These are phyloP conservation scores for Rhodotorula mucilaginosa DNA, from an alignment of 1,284 basidiomycete species.

Conservation along the genomic window DNA sequence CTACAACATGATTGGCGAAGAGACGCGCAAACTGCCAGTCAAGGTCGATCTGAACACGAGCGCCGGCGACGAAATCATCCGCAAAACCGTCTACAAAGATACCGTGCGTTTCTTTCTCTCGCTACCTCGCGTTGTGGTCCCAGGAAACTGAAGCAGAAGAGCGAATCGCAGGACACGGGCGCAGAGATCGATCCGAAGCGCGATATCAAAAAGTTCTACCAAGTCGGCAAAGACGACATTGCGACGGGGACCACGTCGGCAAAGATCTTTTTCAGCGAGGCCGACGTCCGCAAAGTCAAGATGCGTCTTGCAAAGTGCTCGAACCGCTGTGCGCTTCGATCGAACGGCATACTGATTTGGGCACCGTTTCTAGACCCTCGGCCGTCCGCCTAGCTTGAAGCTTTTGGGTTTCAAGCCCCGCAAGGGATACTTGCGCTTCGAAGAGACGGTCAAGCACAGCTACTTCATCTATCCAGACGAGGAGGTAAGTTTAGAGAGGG, in stretches of 20 bases:
- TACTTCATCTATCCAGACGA: constrained; percentile 93
- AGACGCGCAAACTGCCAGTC: constrained; percentile 73
- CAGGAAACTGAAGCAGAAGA: background rate
- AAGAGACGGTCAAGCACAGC: constrained; percentile 89
- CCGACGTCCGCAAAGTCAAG: constrained; percentile 77
- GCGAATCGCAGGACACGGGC: constrained; percentile 21
- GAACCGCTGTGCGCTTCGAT: background rate
- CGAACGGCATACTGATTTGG: background rate
- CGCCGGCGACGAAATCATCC: constrained; percentile 68
- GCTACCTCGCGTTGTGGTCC: background rate
- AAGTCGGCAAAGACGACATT: constrained; percentile 43
- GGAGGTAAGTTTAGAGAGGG: constrained; percentile 55
- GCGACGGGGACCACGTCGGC: constrained; percentile 25
- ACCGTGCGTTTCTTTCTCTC: constrained; percentile 52
- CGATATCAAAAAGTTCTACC: constrained; percentile 50
- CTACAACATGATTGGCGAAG: constrained; percentile 79
- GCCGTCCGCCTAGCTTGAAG: constrained; percentile 61
- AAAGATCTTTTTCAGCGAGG: constrained; percentile 78
- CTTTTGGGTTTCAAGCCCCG: constrained; percentile 85
- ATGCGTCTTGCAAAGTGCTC: constrained; percentile 19
- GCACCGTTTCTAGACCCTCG: constrained; percentile 13
- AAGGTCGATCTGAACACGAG: constrained; percentile 77
- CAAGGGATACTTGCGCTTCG: constrained; percentile 62
- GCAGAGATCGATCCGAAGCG: constrained; percentile 41
- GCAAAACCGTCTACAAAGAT: constrained; percentile 71